phyloP scores from a whole-genome alignment of 306 rosid genomes.

The Begonia peltatifolia region DNA sequence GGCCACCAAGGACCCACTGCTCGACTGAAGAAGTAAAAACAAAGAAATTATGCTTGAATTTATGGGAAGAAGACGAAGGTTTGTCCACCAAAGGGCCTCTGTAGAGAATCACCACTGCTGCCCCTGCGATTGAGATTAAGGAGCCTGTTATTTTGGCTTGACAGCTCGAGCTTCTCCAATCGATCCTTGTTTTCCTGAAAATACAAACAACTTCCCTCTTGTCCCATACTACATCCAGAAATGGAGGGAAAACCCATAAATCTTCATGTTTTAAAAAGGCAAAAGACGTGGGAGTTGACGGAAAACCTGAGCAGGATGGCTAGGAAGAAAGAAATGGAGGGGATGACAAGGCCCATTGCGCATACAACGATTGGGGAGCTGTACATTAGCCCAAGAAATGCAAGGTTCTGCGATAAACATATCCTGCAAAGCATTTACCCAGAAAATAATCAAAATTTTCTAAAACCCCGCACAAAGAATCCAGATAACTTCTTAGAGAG shows the following conservation, averaged over 20 bases:
- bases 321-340: slow-evolving; percentile 75
- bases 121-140: slow-evolving; percentile 32
- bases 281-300: no score
- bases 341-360: slow-evolving; percentile 74
- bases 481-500: no score
- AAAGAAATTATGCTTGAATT: slow-evolving; percentile 3
- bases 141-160: slow-evolving; percentile 40
- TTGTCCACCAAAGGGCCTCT: slow-evolving; percentile 20
- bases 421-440: slow-evolving; percentile 14
- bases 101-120: slow-evolving; percentile 32
- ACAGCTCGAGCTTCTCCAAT: slow-evolving; percentile 26
- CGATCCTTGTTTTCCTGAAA: slow-evolving; percentile 40
- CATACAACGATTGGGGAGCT: slow-evolving; percentile 84
- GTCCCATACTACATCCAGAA: no score
- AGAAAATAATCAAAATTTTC: no score
- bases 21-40: slow-evolving; percentile 3
- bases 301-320: slow-evolving; percentile 61
- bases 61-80: slow-evolving; percentile 2
- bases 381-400: slow-evolving; percentile 57
- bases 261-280: not conserved
- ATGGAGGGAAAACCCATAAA: not conserved
- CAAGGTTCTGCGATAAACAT: slow-evolving; percentile 64
- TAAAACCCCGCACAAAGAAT: no score
- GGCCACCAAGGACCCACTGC: slow-evolving; percentile 17
- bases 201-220: not conserved